Evolutionary conservation across 352 stramenopile species (phyloP).

Genomic region (Pythium scleroteichum): DNA sequence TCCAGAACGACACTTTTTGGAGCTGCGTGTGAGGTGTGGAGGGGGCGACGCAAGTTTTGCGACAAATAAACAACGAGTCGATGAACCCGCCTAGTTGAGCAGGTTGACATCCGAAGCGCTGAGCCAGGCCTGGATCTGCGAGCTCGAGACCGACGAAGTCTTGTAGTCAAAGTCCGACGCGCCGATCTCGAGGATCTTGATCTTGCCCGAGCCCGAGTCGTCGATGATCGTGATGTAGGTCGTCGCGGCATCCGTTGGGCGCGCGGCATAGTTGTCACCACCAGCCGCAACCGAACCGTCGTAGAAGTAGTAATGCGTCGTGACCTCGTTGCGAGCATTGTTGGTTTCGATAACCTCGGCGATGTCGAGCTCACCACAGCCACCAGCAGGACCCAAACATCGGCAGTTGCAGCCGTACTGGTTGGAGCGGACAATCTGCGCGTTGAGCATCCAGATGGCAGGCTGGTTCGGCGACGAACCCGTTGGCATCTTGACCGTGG

Average conservation of each 20-base stretch:
- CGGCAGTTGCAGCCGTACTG: conserved; percentile 83
- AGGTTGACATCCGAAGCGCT: conserved; percentile 18
- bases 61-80: conserved; percentile 7
- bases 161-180: conserved; percentile 40
- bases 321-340: conserved; percentile 49
- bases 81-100: conserved; percentile 8
- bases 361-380: conserved; percentile 73
- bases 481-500: conserved; percentile 63
- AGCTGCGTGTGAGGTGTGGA: too few species aligned
- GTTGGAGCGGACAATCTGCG: conserved; percentile 60
- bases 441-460: conserved; percentile 79
- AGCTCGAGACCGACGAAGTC: conserved; percentile 13
- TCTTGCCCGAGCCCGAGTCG: conserved; percentile 23
- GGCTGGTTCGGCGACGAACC: conserved; percentile 47
- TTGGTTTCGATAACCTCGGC: conserved; percentile 75
- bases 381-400: conserved; percentile 44
- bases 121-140: conserved; percentile 26
- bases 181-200: conserved; percentile 40
- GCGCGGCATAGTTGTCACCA: conserved; percentile 38
- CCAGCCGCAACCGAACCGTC: conserved; percentile 42
- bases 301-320: conserved; percentile 78
- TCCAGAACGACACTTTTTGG: not conserved
- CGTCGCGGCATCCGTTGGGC: conserved; percentile 27
- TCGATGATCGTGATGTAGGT: conserved; percentile 43
- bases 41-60: not conserved